Conservation (phyloP, 1,139 yeast genomes). For the Meyerozyma sp. region DNA sequence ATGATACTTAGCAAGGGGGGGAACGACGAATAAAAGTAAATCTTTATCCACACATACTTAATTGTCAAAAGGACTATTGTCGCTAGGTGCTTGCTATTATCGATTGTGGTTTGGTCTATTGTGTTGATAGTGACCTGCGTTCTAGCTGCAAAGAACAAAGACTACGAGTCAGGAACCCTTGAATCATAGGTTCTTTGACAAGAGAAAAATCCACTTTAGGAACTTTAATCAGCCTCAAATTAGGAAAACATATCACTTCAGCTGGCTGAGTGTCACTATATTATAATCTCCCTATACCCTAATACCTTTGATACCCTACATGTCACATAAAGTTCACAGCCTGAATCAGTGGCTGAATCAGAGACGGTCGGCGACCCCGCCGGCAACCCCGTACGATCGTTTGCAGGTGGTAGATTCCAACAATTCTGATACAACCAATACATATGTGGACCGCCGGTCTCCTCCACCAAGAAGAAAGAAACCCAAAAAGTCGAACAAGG, state of each 20-base stretch:
- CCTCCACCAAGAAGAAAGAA: slow-evolving; percentile 1
- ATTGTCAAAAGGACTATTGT: neutral
- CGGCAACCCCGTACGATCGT: neutral
- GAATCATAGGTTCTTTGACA: neutral
- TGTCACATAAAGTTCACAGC: neutral
- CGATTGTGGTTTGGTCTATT: neutral
- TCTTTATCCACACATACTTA: neutral
- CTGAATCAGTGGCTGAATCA: neutral
- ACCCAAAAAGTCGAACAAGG: slow-evolving; percentile 1
- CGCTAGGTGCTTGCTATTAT: neutral
- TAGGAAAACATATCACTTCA: neutral
- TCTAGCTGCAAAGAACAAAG: neutral
- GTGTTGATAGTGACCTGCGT: neutral
- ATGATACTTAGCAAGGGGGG: slow-evolving; percentile 1
- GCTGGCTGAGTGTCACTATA: neutral
- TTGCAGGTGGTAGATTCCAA: slow-evolving; percentile 7
- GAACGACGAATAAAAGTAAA: neutral
- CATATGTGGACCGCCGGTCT: slow-evolving; percentile 9
- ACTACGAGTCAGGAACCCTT: neutral
- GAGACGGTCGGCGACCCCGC: neutral
- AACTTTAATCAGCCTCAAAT: neutral
- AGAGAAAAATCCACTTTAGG: neutral
- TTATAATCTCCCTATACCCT: neutral
- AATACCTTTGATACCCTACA: neutral
- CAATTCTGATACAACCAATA: slow-evolving; percentile 9